Conservation (phyloP, 2,329 filamentous ascomycete genomes). For the Ceratocystis albifundus region DNA sequence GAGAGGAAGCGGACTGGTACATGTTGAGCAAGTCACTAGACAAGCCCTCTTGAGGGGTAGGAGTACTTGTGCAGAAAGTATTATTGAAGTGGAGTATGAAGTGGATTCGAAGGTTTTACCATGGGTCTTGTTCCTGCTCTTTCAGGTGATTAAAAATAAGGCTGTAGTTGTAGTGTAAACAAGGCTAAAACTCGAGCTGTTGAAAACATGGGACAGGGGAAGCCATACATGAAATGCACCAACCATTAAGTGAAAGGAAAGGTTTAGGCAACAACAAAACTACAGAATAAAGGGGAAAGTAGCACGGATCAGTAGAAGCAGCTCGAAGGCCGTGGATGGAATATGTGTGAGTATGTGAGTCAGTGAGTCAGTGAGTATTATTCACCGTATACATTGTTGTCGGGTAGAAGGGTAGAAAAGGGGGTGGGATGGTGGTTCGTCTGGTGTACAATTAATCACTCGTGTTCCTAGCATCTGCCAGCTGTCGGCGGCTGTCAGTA, state of each 20-base stretch:
- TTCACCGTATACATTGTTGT: not conserved
- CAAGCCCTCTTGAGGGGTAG: not conserved
- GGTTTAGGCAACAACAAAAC: not conserved
- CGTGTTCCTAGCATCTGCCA: not conserved
- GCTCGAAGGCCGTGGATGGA: not conserved
- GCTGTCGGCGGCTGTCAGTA: not conserved
- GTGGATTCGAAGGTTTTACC: not conserved
- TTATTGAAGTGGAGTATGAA: not conserved
- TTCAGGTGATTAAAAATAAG: not conserved
- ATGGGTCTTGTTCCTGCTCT: not conserved
- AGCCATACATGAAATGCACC: no score
- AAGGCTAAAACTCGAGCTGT: not conserved
- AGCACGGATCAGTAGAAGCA: not conserved
- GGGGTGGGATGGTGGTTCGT: not conserved
- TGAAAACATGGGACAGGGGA: no score
- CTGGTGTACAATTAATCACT: no score
- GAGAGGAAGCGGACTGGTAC: not conserved
- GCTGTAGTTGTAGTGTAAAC: no score
- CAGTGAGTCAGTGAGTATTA: no score
- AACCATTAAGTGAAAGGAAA: not conserved
- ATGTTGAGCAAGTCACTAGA: not conserved
- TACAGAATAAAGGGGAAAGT: not conserved
- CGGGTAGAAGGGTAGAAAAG: not conserved
- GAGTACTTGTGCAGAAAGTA: not conserved
- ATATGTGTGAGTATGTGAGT: no score